A percentile compares a stretch with the other conserved stretches of the same genome.
phyloP scores from a whole-genome alignment of 2,329 filamentous ascomycete genomes.

The Lasiodiplodia sp. region DNA sequence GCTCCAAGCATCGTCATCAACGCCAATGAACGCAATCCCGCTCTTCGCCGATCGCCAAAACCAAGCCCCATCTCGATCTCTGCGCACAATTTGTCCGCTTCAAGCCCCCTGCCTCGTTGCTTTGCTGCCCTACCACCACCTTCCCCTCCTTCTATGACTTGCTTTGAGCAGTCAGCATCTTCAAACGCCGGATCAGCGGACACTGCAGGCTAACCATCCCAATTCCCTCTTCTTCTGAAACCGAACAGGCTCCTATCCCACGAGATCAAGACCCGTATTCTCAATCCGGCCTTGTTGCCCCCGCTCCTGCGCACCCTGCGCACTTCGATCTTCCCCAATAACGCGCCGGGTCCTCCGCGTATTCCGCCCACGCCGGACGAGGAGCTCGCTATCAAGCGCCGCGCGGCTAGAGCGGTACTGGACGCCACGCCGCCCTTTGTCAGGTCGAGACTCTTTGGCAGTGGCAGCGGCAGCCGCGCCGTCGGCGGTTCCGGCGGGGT shows the following conservation, averaged over 20 bases:
- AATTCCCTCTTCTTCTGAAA: constrained; percentile 23
- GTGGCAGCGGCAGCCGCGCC: neutral
- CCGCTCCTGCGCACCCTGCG: constrained; percentile 71
- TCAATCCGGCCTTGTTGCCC: constrained; percentile 54
- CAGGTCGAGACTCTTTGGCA: constrained; percentile 41
- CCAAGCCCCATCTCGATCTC: constrained; percentile 21
- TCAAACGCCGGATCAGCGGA: constrained; percentile 2
- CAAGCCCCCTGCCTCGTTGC: neutral
- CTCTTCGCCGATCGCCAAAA: constrained; percentile 12
- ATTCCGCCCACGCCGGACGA: constrained; percentile 66
- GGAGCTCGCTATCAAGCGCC: constrained; percentile 68
- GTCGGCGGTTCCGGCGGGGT: neutral
- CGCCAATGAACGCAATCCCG: constrained; percentile 1
- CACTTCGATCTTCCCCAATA: constrained; percentile 84
- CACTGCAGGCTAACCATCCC: neutral
- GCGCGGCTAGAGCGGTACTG: constrained; percentile 68
- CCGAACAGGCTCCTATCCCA: constrained; percentile 54
- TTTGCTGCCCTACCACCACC: constrained; percentile 15
- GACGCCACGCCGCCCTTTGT: constrained; percentile 56
- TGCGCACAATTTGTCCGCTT: neutral
- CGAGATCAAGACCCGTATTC: constrained; percentile 50
- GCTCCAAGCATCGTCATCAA: constrained; percentile 19
- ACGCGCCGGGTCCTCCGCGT: constrained; percentile 71
- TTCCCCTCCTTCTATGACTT: neutral
- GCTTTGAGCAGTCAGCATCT: constrained; percentile 2